Base-by-base conservation (phyloP, 2,329 filamentous ascomycete genomes). In the Neurospora sp. region DNA sequence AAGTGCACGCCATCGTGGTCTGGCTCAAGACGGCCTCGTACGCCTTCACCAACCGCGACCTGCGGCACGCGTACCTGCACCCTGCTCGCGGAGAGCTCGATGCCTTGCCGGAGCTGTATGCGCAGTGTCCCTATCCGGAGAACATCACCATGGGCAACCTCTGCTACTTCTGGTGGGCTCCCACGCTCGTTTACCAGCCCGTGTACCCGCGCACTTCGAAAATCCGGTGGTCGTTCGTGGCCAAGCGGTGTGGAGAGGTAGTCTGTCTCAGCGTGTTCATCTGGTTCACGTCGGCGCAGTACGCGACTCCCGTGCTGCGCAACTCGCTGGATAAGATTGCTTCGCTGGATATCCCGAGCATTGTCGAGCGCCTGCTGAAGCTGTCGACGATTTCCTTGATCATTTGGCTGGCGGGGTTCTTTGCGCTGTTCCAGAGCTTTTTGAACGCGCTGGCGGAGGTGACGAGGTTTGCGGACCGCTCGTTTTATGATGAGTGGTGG, bases 401-500 rank as follows among this genome's bases (percentile, higher is more conserved):
- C 73, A 97, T 97, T 78, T 99, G 96, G 96, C 90, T 99, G 0
- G 94, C 94, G 1, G 95, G 96, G 6, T 99, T 99, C 85, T 98
- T 97, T 77, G 96, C 95, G 2, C 82, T 98, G 15, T 99, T 99
- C 82, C 96, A 99, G 78, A 95, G 92, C 1, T 90, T 92, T 72
- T 83, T 99, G 67, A 99, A 99, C 77, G 93, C 93, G 0, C 83
- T 98, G 23, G 95, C 95, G 3, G 96, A 99, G 79, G 83, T 98
- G 13, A 91, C 93, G 83, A 86, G 87, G 62, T 99, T 99, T 76
- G 96, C 91, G 19, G 96, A 99, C 79, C 88, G 96, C 38, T 91
- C 94, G 68, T 99, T 99, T 80, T 99, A 99, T 80, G 91, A 92
- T 43, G 93, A 97, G 77, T 99, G 96, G 96, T 99, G 74, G 96